Evolutionary conservation across 805 yeast genomes (phyloP), one percentile per base, ranked within the genome.

Genomic region (Saccharomycopsis sp.): DNA sequence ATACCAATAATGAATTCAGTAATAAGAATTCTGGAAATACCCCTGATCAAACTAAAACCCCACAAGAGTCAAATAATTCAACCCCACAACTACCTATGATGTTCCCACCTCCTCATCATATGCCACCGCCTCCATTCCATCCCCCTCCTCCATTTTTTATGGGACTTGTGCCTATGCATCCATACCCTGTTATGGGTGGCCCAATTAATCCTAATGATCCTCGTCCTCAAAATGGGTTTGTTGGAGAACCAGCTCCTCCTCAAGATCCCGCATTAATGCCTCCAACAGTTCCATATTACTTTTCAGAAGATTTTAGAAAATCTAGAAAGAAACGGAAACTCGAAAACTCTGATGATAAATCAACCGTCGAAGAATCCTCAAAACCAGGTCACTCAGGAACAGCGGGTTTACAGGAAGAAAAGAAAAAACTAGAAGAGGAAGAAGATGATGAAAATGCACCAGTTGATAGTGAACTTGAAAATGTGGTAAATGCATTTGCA

Each of bases 251-350:
- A 12, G 26, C 34, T 17, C 26, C 26, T 8, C 6, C 6, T 23
- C 26, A 23, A 23, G 26, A 10, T 8, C 18, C 40, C 15, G 34
- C 43, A 2, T 36, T 42, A 26, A 35, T 39, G 43, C 46, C 39
- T 5, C 46, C 46, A 12, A 42, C 46, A 2, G 46, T 42, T 8
- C 46, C 46, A 4, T 42, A 42, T 21, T 42, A 42, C 26, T 42
- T 42, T 35, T 39, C 46, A 17, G 26, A 15, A 3, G 46, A 36
- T 9, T 42, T 67, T 61, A 57, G 15, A 14, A 5, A 14, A 28
- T n/a, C 6, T 9, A 9, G 31, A 28, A 28, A 28, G n/a, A 9
- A 13, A 10, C 17, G 17, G 6, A 28, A 15, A n/a, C 5, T 14
- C n/a, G 31, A 28, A 9, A 28, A 28, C 31, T 5, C 15, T 28